Evolutionary conservation across 495 filamentous ascomycete species (phyloP).

Genomic region (Penicillium egyptiacum): DNA sequence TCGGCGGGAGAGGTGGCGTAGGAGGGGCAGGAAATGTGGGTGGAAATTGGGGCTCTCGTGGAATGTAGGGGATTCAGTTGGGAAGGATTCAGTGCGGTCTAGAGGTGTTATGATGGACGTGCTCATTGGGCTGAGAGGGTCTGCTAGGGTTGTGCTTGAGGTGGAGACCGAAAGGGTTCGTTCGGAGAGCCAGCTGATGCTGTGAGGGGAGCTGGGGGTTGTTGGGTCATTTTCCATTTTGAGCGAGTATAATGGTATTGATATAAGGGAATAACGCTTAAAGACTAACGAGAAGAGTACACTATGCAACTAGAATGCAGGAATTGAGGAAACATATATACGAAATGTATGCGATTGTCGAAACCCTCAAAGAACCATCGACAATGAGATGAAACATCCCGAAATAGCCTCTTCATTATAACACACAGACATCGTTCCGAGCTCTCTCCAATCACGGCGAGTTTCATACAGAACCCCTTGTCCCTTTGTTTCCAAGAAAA

Average conservation of each 20-base stretch:
- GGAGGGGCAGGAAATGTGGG: conserved; percentile 21
- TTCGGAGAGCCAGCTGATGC: background rate
- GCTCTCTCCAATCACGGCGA: conserved; percentile 1
- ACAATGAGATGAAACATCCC: conserved; percentile 19
- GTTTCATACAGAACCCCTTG: background rate
- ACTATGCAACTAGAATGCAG: background rate
- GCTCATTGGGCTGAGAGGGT: background rate
- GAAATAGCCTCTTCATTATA: conserved; percentile 10
- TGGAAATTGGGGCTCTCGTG: conserved; percentile 18
- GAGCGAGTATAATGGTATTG: background rate
- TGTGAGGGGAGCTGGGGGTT: conserved; percentile 3
- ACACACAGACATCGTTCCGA: conserved; percentile 5
- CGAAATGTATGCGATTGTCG: conserved; percentile 7
- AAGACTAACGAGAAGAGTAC: too few relatives aligned
- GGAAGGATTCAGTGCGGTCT: background rate
- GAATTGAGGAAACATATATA: conserved; percentile 9
- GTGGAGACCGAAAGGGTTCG: conserved; percentile 3
- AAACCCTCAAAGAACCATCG: conserved; percentile 1
- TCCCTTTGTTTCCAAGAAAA: conserved; percentile 17
- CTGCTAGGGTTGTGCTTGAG: background rate
- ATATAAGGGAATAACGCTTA: background rate
- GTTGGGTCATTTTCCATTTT: background rate
- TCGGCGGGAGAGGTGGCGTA: conserved; percentile 35
- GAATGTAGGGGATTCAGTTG: conserved; percentile 4
- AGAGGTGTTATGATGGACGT: background rate